Conservation (phyloP, 108 stramenopile genomes). For the Skeletonema marinoi region DNA sequence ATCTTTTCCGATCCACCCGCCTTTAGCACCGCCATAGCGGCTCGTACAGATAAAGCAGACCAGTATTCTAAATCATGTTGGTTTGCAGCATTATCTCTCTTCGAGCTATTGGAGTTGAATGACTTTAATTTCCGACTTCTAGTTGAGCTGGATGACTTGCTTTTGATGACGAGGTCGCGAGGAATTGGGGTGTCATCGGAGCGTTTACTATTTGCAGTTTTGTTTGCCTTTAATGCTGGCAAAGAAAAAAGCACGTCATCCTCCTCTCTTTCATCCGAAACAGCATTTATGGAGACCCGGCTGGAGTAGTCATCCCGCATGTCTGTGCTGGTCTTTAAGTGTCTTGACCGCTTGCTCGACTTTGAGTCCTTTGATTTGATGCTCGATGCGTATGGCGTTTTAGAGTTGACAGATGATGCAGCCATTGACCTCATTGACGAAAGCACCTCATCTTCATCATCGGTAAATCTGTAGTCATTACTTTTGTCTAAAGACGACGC, state of each 20-base stretch:
- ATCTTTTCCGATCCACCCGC: slow-evolving; percentile 25
- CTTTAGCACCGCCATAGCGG: slow-evolving; percentile 38
- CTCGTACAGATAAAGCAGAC: slow-evolving; percentile 33
- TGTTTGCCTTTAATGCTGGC: not conserved
- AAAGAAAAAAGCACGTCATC: not conserved
- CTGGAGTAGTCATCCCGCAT: not conserved
- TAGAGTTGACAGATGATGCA: not conserved
- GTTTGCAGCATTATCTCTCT: not conserved
- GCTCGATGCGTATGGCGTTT: not conserved
- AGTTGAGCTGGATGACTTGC: not conserved
- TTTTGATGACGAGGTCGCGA: not conserved
- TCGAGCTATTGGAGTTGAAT: not conserved
- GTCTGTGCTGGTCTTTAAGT: not conserved
- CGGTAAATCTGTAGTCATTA: not conserved
- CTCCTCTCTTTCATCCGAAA: not conserved
- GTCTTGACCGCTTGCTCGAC: not conserved
- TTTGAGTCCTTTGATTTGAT: not conserved
- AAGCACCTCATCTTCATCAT: not conserved
- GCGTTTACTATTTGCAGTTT: not conserved
- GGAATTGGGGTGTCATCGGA: not conserved
- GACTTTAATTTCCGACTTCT: not conserved
- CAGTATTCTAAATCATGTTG: slow-evolving; percentile 11
- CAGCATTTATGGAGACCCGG: not conserved
- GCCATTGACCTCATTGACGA: not conserved
- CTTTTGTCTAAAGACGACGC: not conserved